Evolutionary conservation across 306 rosid species (phyloP), one percentile per base, ranked within the genome.

Genomic region (Cucumis hystrix): DNA sequence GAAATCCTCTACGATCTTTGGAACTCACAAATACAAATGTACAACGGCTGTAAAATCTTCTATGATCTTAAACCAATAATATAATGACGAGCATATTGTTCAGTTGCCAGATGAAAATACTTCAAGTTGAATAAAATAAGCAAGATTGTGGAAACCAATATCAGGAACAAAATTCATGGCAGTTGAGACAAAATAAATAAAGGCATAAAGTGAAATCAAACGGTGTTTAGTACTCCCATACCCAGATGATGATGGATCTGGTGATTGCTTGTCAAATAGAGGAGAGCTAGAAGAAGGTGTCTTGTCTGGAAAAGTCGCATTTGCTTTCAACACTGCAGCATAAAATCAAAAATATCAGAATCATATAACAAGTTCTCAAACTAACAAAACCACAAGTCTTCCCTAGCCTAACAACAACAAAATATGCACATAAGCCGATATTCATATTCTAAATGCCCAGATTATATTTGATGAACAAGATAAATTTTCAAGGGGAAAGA

Each of bases 181-280:
- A 72, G 30, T 18, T 0, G 12, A 0, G 62, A 18, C 23, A 30
- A 52, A 54, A 35, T 73, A 73, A 52, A 16, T 23, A 73, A 9
- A 52, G 62, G 9, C 18, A 45, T 55, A 56, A 80, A n/a, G 13
- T 15, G 18, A 39, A 52, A 78, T 5, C 62, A 23, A 68, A 70
- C 57, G n/a, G 65, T 35, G 33, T 57, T 54, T 52, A 74, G 74
- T 76, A 77, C 80, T 80, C 81, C 28, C 21, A 76, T 57, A 90
- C 99, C 81, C 85, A 28, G 97, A 87, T 40, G 95, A 83, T 71
- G 98, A 87, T 76, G 91, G 83, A 64, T 95, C 99, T 10, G 86
- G 80, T 67, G 91, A 84, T 80, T 85, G 92, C 66, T 88, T 91
- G 75, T 95, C 97, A 82, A 82, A 87, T 56, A 84, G 59, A 63